Evolutionary conservation across 2,329 filamentous ascomycete genomes (phyloP).

Genomic region (Alternaria postmessia): DNA sequence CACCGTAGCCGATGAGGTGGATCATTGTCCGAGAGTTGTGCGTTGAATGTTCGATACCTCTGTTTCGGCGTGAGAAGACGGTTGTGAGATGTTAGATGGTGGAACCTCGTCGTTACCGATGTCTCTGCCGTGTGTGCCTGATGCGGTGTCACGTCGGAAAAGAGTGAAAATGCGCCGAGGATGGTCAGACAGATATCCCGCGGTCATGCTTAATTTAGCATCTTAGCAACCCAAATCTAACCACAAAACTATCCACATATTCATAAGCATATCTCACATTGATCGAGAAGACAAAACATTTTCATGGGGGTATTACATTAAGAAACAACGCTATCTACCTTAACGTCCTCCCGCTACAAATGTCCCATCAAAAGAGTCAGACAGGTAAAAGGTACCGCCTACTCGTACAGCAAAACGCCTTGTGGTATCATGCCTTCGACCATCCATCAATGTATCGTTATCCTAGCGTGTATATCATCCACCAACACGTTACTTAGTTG

Average conservation of each 20-base stretch:
- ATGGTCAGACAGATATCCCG: background rate
- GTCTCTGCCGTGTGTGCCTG: background rate
- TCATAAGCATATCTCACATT: background rate
- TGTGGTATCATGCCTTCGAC: slow-evolving; percentile 30
- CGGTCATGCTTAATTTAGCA: background rate
- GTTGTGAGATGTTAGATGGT: background rate
- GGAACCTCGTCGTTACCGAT: background rate
- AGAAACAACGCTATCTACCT: slow-evolving; percentile 19
- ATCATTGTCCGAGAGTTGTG: slow-evolving; percentile 9
- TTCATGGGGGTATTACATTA: slow-evolving; percentile 20
- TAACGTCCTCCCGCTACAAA: slow-evolving; percentile 10
- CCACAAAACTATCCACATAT: background rate
- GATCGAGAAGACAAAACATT: background rate
- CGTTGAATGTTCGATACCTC: background rate
- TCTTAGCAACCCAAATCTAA: background rate
- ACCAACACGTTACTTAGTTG: slow-evolving; percentile 27
- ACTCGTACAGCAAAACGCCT: slow-evolving; percentile 22
- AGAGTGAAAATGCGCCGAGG: background rate
- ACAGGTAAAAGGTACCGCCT: slow-evolving; percentile 6
- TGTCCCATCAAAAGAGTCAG: slow-evolving; percentile 6
- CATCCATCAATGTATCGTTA: slow-evolving; percentile 16
- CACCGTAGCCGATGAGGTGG: slow-evolving; percentile 10
- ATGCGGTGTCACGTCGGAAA: slow-evolving; percentile 3
- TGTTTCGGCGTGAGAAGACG: background rate
- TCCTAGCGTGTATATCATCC: slow-evolving; percentile 15